These are phyloP conservation scores for Cryptomeria japonica DNA, from an alignment of 75 land plant genomes.

Conservation along the genomic window DNA sequence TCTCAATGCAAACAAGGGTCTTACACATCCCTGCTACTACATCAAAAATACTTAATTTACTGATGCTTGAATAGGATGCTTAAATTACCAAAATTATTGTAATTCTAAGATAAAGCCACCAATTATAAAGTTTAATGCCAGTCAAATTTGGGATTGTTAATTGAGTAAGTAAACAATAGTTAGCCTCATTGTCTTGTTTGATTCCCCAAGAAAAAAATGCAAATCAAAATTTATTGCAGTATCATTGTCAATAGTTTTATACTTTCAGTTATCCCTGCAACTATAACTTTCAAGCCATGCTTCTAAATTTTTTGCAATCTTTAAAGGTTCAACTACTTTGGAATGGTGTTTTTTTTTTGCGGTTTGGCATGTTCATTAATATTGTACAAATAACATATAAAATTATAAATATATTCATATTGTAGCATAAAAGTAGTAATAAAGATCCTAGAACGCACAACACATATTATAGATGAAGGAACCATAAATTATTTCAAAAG, in stretches of 20 bases:
- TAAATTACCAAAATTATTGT: background rate
- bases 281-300: constrained; percentile 68
- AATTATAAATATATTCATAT: too few species aligned
- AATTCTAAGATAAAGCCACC: background rate
- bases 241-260: constrained; percentile 88
- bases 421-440: too few species aligned
- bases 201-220: background rate
- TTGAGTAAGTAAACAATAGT: background rate
- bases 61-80: background rate
- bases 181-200: background rate
- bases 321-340: too few species aligned
- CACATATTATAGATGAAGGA: too few species aligned
- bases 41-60: background rate
- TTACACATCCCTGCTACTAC: constrained; percentile 91
- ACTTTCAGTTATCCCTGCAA: constrained; percentile 79
- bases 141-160: background rate
- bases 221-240: constrained; percentile 43
- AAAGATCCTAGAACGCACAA: too few species aligned
- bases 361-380: too few species aligned
- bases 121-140: background rate
- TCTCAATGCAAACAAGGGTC: constrained; percentile 4
- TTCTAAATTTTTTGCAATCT: constrained; percentile 71
- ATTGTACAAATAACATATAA: too few species aligned
- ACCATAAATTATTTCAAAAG: too few species aligned
- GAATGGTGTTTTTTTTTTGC: too few species aligned